Percentiles rank a stretch among this genome's conserved stretches.
These are phyloP conservation scores for Nannochloris sp. DNA, from an alignment of 139 green algal species.

Conservation along the genomic window DNA sequence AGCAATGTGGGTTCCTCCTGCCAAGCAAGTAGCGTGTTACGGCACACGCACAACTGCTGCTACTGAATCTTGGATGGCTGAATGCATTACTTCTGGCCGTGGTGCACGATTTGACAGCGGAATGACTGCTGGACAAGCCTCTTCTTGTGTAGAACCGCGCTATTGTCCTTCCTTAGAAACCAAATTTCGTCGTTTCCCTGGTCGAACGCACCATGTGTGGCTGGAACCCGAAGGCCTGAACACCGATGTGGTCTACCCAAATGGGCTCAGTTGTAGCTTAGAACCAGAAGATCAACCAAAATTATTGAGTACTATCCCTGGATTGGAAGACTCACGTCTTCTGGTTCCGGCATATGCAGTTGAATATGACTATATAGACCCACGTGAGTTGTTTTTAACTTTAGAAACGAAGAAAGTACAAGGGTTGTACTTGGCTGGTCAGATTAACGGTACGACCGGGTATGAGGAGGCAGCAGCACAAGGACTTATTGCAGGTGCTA, in stretches of 20 bases:
- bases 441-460: slow-evolving; percentile 60
- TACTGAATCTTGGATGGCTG: slow-evolving; percentile 32
- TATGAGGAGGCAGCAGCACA: slow-evolving; percentile 60
- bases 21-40: slow-evolving; percentile 28
- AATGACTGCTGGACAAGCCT: slow-evolving; percentile 1
- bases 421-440: slow-evolving; percentile 51
- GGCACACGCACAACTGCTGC: slow-evolving; percentile 40
- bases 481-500: slow-evolving; percentile 47
- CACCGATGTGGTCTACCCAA: slow-evolving; percentile 49
- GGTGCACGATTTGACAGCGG: slow-evolving; percentile 8
- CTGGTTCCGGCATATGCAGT: slow-evolving; percentile 42
- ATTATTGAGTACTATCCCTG: slow-evolving; percentile 43
- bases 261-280: slow-evolving; percentile 45
- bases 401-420: slow-evolving; percentile 36
- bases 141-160: slow-evolving; percentile 28
- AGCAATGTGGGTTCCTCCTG: slow-evolving; percentile 17
- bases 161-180: slow-evolving; percentile 56
- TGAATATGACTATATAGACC: slow-evolving; percentile 62
- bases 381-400: slow-evolving; percentile 35
- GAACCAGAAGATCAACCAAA: slow-evolving; percentile 38
- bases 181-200: slow-evolving; percentile 47
- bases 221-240: slow-evolving; percentile 52
- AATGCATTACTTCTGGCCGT: slow-evolving; percentile 22
- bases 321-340: slow-evolving; percentile 35
- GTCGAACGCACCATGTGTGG: slow-evolving; percentile 51